Conservation (phyloP, 140 eudicot species). For the Erigeron philadelphicus region DNA sequence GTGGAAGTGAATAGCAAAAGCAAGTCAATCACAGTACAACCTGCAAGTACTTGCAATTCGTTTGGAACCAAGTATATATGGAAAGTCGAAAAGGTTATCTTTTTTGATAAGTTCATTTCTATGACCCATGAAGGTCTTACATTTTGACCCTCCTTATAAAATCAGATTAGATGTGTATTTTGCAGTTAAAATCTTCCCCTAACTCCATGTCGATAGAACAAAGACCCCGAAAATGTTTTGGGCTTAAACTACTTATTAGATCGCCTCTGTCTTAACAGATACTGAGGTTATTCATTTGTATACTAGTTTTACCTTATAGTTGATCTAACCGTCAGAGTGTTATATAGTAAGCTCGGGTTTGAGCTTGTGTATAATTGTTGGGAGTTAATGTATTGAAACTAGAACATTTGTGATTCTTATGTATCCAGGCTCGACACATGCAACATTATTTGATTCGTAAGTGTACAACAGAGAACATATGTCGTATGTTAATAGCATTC, state of each 20-base stretch:
- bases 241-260: conserved; percentile 18
- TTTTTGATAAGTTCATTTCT: conserved; percentile 13
- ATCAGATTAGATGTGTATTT: conserved; percentile 23
- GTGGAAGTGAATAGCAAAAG: conserved; percentile 64
- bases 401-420: conserved; percentile 22
- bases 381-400: conserved; percentile 17
- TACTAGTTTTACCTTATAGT: conserved; percentile 21
- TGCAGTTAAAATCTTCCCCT: conserved; percentile 25
- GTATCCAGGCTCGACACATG: conserved; percentile 14
- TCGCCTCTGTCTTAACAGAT: not conserved
- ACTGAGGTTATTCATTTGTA: conserved; percentile 26
- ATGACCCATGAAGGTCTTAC: conserved; percentile 30
- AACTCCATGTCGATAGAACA: conserved; percentile 33
- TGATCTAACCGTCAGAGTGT: conserved; percentile 26
- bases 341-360: conserved; percentile 27
- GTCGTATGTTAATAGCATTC: conserved; percentile 15
- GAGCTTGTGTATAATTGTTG: conserved; percentile 15
- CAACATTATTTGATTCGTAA: conserved; percentile 14
- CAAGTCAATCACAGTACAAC: conserved; percentile 2
- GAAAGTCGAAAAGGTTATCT: conserved; percentile 27
- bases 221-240: conserved; percentile 5
- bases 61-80: conserved; percentile 30
- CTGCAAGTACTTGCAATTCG: conserved; percentile 11
- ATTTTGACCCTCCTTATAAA: conserved; percentile 10
- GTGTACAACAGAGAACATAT: conserved; percentile 26